Evolutionary conservation across 2,329 filamentous ascomycete genomes (phyloP).

Genomic region (Gnomoniopsis sp.): DNA sequence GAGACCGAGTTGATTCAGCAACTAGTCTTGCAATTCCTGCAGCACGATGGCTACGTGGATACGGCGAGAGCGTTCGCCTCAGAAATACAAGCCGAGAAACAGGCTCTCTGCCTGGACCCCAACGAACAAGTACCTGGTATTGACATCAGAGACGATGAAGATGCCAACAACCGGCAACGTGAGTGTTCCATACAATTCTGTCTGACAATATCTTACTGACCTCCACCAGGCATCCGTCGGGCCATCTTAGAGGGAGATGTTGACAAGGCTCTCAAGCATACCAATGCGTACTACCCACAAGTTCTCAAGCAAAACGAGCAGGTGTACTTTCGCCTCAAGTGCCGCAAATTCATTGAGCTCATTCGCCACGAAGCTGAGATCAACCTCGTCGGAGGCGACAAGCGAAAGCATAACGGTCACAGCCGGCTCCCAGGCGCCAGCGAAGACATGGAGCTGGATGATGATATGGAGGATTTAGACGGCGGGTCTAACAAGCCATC

Average conservation of each 20-base stretch:
- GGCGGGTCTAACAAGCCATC: constrained; percentile 20
- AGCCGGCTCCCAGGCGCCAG: constrained; percentile 36
- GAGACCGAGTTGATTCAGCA: constrained; percentile 80
- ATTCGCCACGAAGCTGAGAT: constrained; percentile 71
- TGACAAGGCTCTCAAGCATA: constrained; percentile 82
- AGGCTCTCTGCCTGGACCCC: constrained; percentile 61
- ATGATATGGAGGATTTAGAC: constrained; percentile 41
- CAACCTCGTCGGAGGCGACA: constrained; percentile 43
- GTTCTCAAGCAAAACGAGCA: constrained; percentile 78
- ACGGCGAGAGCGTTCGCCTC: constrained; percentile 84
- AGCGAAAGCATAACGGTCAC: constrained; percentile 39
- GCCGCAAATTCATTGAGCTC: constrained; percentile 94
- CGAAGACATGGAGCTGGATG: constrained; percentile 56
- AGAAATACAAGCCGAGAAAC: constrained; percentile 73
- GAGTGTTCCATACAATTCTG: constrained; percentile 30
- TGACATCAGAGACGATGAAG: constrained; percentile 74
- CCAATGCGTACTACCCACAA: constrained; percentile 71
- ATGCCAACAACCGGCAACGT: constrained; percentile 86
- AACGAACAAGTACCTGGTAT: constrained; percentile 52
- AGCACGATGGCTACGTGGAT: constrained; percentile 93
- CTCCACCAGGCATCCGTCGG: constrained; percentile 67
- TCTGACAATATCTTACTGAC: background rate
- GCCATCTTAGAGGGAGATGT: constrained; percentile 91
- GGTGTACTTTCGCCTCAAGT: constrained; percentile 83
- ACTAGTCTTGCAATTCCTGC: constrained; percentile 79